These are phyloP conservation scores for Microcera coccophila DNA, from an alignment of 2,329 filamentous ascomycete genomes.

Conservation along the genomic window DNA sequence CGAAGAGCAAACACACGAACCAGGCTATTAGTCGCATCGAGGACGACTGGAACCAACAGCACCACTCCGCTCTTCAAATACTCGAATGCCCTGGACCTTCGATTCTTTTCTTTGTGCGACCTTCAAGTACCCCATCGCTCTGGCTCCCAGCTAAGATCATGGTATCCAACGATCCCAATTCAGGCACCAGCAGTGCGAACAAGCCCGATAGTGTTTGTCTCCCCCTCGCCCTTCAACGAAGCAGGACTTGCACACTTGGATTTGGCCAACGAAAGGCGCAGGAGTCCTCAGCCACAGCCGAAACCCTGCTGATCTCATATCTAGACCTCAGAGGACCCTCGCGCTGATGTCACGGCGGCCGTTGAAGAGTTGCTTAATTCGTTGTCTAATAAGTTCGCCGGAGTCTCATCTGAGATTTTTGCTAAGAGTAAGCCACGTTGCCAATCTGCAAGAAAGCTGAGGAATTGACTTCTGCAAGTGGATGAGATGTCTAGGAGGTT, in stretches of 20 bases:
- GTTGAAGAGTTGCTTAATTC: conserved; percentile 85
- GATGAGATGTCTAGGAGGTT: conserved; percentile 88
- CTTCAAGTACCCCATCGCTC: background rate
- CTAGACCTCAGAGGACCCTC: conserved; percentile 44
- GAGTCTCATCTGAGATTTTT: conserved; percentile 81
- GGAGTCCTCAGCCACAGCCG: conserved; percentile 3
- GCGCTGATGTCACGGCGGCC: conserved; percentile 67
- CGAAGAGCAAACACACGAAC: too few species aligned
- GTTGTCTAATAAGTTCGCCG: conserved; percentile 78
- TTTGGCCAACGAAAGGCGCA: conserved; percentile 1
- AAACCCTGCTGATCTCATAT: conserved; percentile 13
- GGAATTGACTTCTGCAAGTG: conserved; percentile 54
- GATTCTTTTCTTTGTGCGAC: background rate
- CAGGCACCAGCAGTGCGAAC: conserved; percentile 26
- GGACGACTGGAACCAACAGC: background rate
- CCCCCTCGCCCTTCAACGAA: background rate
- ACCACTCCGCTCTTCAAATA: background rate
- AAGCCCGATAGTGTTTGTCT: conserved; percentile 35
- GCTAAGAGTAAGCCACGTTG: conserved; percentile 71
- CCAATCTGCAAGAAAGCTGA: background rate
- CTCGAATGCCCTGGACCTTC: background rate
- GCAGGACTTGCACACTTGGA: background rate
- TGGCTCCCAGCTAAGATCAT: conserved; percentile 22
- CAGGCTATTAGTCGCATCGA: too few species aligned
- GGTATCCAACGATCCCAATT: conserved; percentile 37